Percentiles rank a stretch among this genome's conserved stretches.
phyloP scores from a whole-genome alignment of 371 early-diverging fungal species.

The Syncephalastrum racemosum region DNA sequence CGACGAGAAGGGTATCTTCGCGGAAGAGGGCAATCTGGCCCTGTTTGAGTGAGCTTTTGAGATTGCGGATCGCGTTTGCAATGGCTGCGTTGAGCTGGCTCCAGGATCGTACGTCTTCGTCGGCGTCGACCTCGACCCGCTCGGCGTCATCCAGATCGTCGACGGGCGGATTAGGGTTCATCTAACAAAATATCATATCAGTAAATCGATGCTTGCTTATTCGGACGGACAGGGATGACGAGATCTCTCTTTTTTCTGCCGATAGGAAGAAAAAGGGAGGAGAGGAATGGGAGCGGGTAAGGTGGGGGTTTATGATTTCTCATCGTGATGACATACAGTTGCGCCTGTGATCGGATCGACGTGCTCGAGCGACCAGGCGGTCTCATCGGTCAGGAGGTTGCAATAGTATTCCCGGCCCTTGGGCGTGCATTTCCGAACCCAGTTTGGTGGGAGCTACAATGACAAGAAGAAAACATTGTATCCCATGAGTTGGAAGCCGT shows the following conservation, averaged over 20 bases:
- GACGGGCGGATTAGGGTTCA: too few species aligned
- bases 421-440: constrained; percentile 57
- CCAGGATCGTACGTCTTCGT: constrained; percentile 47
- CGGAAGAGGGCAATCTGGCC: constrained; percentile 23
- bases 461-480: background rate
- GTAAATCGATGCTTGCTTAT: too few species aligned
- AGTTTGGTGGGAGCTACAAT: constrained; percentile 56
- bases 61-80: constrained; percentile 62
- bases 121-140: background rate
- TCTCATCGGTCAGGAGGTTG: constrained; percentile 76
- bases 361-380: constrained; percentile 64
- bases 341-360: constrained; percentile 45
- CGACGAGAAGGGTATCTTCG: constrained; percentile 48
- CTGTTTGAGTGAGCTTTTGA: constrained; percentile 65
- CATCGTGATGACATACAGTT: too few species aligned
- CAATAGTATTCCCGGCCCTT: constrained; percentile 76
- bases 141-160: too few species aligned
- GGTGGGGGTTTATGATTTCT: too few species aligned
- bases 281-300: too few species aligned
- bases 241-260: too few species aligned
- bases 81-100: constrained; percentile 61
- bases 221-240: too few species aligned
- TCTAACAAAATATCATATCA: too few species aligned
- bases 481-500: too few species aligned
- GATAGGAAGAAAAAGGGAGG: too few species aligned